A percentile compares a stretch with the other conserved stretches of the same genome.
These are phyloP conservation scores for Musa acuminata DNA, from an alignment of 176 grass and related monocot species.

Conservation along the genomic window DNA sequence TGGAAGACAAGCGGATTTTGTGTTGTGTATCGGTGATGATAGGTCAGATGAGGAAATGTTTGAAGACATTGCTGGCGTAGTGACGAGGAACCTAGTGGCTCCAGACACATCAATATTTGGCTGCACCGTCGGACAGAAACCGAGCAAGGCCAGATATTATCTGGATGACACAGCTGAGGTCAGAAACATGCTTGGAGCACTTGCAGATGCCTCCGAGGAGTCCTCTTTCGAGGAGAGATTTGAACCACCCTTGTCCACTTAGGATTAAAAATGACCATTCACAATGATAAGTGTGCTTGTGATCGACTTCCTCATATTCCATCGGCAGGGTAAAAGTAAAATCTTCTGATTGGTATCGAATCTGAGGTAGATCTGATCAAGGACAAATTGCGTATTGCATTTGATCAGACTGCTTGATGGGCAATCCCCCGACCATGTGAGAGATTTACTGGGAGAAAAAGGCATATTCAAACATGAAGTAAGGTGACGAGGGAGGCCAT, in stretches of 20 bases:
- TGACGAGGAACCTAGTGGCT: slow-evolving; percentile 36
- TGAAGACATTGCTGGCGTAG: slow-evolving; percentile 42
- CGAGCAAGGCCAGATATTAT: slow-evolving; percentile 63
- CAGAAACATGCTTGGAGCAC: slow-evolving; percentile 50
- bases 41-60: slow-evolving; percentile 71
- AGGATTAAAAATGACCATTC: neutral
- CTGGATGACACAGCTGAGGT: slow-evolving; percentile 52
- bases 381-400: neutral
- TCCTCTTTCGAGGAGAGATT: slow-evolving; percentile 18
- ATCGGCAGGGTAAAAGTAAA: neutral
- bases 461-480: neutral
- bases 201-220: slow-evolving; percentile 40
- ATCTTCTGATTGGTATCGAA: neutral
- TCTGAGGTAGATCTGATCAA: neutral
- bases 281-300: neutral
- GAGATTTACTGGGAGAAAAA: neutral
- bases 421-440: neutral
- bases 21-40: slow-evolving; percentile 54
- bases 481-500: neutral
- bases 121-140: slow-evolving; percentile 60
- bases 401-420: neutral
- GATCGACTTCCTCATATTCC: neutral
- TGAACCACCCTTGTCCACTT: neutral
- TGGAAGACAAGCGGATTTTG: slow-evolving; percentile 44
- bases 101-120: slow-evolving; percentile 39